Conservation (phyloP, 805 yeast genomes). For the Torulaspora maleeae region DNA sequence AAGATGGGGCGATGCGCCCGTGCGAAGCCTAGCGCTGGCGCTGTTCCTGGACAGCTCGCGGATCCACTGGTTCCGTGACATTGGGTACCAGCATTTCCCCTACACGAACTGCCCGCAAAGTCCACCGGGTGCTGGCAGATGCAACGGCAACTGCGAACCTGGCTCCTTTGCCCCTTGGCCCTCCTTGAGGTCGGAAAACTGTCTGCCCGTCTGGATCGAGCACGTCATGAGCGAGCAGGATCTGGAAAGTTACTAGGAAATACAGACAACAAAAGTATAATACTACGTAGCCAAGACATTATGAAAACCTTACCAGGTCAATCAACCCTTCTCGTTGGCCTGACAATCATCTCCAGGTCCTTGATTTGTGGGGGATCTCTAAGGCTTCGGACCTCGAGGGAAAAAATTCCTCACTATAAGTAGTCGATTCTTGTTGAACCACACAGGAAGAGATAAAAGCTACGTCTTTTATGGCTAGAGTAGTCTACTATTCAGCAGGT, state of each 20-base stretch:
- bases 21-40: constrained; percentile 69
- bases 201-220: constrained; percentile 67
- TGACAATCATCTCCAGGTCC: neutral
- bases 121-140: constrained; percentile 41
- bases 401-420: neutral
- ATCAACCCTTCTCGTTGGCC: no score
- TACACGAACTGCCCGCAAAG: constrained; percentile 64
- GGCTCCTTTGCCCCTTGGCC: constrained; percentile 53
- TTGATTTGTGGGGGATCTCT: neutral
- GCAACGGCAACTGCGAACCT: constrained; percentile 44
- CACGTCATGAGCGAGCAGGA: constrained; percentile 38
- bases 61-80: constrained; percentile 84
- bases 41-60: constrained; percentile 63
- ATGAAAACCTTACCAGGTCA: no score
- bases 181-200: constrained; percentile 61
- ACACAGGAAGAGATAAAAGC: neutral
- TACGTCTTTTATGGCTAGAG: constrained; percentile 7
- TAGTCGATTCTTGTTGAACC: neutral
- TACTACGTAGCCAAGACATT: no score
- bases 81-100: constrained; percentile 73
- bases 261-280: neutral
- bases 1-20: constrained; percentile 94
- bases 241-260: constrained; percentile 18
- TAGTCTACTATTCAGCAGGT: constrained; percentile 9
- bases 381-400: neutral